These are phyloP conservation scores for Artemisia annua DNA, from an alignment of 129 eudicot genomes.

Conservation along the genomic window DNA sequence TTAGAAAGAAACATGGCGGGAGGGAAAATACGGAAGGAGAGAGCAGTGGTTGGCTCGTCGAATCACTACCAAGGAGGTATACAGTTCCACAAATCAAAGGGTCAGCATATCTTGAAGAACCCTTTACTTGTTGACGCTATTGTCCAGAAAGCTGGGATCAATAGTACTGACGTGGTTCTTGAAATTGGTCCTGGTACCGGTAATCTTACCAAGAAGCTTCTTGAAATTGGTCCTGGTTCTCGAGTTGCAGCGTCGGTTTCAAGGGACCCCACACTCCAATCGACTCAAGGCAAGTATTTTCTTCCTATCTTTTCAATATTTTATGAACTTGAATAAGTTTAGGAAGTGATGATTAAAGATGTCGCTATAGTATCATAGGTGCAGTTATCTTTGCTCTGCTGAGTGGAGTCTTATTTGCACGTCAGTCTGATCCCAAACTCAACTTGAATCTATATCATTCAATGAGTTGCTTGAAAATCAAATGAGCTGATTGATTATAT, in stretches of 20 bases:
- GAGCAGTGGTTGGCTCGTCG: constrained; percentile 38
- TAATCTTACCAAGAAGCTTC: constrained; percentile 92
- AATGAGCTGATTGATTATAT: too few relatives aligned
- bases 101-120: too few relatives aligned
- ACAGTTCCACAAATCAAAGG: too few relatives aligned
- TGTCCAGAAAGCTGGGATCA: constrained; percentile 85
- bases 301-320: neutral
- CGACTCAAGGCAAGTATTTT: constrained; percentile 52
- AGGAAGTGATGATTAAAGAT: constrained; percentile 1
- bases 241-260: constrained; percentile 88
- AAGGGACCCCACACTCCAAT: constrained; percentile 70
- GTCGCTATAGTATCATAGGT: neutral
- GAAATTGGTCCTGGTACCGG: constrained; percentile 99
- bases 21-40: constrained; percentile 80
- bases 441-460: neutral
- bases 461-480: too few relatives aligned
- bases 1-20: constrained; percentile 63
- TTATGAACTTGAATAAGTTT: neutral
- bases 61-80: constrained; percentile 92
- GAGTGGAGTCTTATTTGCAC: neutral
- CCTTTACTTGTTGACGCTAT: constrained; percentile 78
- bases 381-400: neutral
- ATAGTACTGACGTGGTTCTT: constrained; percentile 70
- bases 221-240: constrained; percentile 97
- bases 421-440: constrained; percentile 3